Evolutionary conservation across 2,329 filamentous ascomycete genomes (phyloP).

Genomic region (Elsinoe batatas): DNA sequence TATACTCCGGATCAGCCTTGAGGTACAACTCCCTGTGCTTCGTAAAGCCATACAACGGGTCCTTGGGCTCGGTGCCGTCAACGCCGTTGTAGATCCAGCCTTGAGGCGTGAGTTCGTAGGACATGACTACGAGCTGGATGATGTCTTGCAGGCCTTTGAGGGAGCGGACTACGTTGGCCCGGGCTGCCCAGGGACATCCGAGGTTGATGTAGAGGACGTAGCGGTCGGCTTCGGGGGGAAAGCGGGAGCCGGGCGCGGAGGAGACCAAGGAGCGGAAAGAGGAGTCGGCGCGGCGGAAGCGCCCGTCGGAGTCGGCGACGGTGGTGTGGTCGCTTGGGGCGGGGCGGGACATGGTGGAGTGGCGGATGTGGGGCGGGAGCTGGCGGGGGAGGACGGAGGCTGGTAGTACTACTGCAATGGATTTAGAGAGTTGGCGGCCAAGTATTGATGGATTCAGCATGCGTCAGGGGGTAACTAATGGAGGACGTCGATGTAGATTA

Average conservation of each 20-base stretch:
- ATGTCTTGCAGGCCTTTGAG: constrained; percentile 44
- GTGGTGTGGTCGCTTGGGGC: constrained; percentile 5
- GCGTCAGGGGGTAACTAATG: too few relatives aligned
- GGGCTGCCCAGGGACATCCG: constrained; percentile 55
- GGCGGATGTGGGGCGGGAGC: background rate
- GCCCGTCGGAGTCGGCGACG: constrained; percentile 36
- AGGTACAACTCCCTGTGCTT: constrained; percentile 66
- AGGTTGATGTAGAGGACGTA: constrained; percentile 52
- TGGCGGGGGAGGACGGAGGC: background rate
- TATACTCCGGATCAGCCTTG: constrained; percentile 54
- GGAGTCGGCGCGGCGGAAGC: constrained; percentile 45
- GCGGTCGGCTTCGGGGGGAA: constrained; percentile 49
- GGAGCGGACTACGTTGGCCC: constrained; percentile 37
- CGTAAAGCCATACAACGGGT: constrained; percentile 56
- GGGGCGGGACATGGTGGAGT: background rate
- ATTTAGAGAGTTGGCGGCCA: too few relatives aligned
- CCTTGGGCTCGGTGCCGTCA: constrained; percentile 45
- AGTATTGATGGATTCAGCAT: too few relatives aligned
- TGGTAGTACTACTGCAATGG: background rate
- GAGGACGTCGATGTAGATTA: background rate
- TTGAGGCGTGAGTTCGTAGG: constrained; percentile 32
- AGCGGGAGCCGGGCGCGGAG: constrained; percentile 40
- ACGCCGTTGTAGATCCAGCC: constrained; percentile 65
- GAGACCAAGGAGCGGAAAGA: constrained; percentile 49
- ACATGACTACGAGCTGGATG: constrained; percentile 39